Percentiles rank a stretch among this genome's conserved stretches.
Conservation (phyloP, 2,329 filamentous ascomycete genomes). For the Claviceps sp. region DNA sequence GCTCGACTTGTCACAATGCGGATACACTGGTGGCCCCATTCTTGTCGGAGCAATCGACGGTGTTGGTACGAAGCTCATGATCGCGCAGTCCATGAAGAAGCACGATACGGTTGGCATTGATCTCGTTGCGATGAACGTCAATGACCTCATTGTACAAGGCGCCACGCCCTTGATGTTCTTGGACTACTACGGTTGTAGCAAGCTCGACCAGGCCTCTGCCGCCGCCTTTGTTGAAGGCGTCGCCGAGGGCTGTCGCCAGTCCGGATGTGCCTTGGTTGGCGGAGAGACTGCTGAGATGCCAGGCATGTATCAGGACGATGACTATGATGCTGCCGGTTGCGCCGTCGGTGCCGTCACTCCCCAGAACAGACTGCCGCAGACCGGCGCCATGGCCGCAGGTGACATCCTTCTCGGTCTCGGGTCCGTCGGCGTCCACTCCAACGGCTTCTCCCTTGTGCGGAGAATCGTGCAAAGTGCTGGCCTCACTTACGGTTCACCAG, state of each 20-base stretch:
- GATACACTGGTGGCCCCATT: constrained; percentile 61
- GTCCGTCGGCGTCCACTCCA: constrained; percentile 84
- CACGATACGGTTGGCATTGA: constrained; percentile 95
- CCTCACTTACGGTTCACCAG: constrained; percentile 55
- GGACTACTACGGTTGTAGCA: constrained; percentile 93
- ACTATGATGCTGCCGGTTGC: constrained; percentile 87
- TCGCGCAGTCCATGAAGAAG: constrained; percentile 78
- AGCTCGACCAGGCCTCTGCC: constrained; percentile 64
- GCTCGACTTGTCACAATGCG: constrained; percentile 48
- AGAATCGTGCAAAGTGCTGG: constrained; percentile 67
- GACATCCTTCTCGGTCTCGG: constrained; percentile 77
- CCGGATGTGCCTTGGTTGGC: constrained; percentile 83
- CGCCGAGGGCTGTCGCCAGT: constrained; percentile 70
- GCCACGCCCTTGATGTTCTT: constrained; percentile 93
- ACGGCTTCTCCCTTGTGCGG: constrained; percentile 93
- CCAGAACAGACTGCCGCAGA: constrained; percentile 60
- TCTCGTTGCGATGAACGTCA: constrained; percentile 97
- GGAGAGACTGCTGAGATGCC: constrained; percentile 99
- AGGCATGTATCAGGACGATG: constrained; percentile 74
- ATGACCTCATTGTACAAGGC: constrained; percentile 91
- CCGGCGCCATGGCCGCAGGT: constrained; percentile 60
- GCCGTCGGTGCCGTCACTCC: constrained; percentile 72
- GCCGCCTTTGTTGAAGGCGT: constrained; percentile 85
- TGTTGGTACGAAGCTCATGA: constrained; percentile 92
- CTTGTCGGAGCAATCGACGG: constrained; percentile 93